These are phyloP conservation scores for Dalbergia oliveri DNA, from an alignment of 306 rosid genomes.

Conservation along the genomic window DNA sequence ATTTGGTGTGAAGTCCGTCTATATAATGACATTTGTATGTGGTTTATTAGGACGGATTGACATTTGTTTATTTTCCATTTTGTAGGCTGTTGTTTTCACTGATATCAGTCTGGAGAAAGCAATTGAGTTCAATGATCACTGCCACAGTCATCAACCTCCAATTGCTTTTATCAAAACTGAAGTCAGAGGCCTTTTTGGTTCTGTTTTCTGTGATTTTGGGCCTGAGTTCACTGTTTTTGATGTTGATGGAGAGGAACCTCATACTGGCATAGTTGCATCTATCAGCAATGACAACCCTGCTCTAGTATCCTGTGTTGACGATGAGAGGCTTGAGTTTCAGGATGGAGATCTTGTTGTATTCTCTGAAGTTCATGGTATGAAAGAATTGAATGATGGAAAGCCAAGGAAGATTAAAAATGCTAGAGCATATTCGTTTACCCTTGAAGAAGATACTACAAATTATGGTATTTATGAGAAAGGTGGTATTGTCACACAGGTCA, in stretches of 20 bases:
- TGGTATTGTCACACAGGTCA: constrained; percentile 89
- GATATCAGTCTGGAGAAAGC: constrained; percentile 75
- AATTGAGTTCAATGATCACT: constrained; percentile 76
- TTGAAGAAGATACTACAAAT: constrained; percentile 84
- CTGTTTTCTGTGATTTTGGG: constrained; percentile 93
- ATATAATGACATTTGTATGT: not conserved
- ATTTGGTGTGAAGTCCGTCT: not conserved
- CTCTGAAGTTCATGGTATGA: constrained; percentile 93
- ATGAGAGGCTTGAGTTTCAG: constrained; percentile 92
- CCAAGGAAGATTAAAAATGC: constrained; percentile 79
- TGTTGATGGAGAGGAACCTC: constrained; percentile 94
- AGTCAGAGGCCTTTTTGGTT: constrained; percentile 98
- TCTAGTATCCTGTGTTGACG: constrained; percentile 81
- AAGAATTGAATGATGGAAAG: constrained; percentile 85
- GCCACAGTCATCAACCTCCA: constrained; percentile 90
- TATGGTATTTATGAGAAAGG: constrained; percentile 79
- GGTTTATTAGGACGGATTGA: constrained; percentile 1
- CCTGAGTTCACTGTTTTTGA: constrained; percentile 90
- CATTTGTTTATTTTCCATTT: constrained; percentile 25
- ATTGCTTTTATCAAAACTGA: constrained; percentile 87
- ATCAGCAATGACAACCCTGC: constrained; percentile 85
- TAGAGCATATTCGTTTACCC: constrained; percentile 78
- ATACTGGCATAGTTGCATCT: constrained; percentile 85
- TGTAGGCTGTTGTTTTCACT: constrained; percentile 89
- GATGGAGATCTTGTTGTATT: constrained; percentile 95